Base-by-base conservation (phyloP, 371 early-diverging fungal species). In the Mucor ambiguus region DNA sequence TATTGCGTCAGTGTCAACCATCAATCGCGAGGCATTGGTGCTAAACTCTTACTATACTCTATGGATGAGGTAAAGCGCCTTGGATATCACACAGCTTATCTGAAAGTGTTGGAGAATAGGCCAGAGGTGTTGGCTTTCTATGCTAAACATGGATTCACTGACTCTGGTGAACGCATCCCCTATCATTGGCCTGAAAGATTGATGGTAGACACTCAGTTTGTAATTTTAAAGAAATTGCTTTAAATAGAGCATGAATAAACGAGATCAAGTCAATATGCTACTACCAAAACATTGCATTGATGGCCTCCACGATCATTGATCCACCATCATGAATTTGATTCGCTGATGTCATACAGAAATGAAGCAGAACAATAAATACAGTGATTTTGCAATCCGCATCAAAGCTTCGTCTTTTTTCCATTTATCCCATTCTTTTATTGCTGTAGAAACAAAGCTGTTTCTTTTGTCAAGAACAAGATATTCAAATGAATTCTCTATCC, bases 21-120 rank as follows among this genome's bases (percentile, higher is more conserved):
- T 35, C 86, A 87, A 69, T 84, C 85, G 4, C 69, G 80, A 12
- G 87, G 87, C 26, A 82, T 85, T 43, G 87, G 87, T 22, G 80
- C 82, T 55, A 77, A 77, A 46, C 72, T 87, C 1, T 60, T 87
- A n/a, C 78, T 81, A 28, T 66, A 73, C 22, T 79, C 80, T 1
- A 58, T 84, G 60, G 63, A 58, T 2, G 67, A 80, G 26, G 80
- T 80, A 70, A 74, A 72, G 22, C 14, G 6, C 6, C 67, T 81
- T 54, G 72, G 79, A 2, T 79, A 72, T 37, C 56, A 66, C 3
- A 71, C 73, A 28, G 83, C 79, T 18, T 49, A 72, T 3, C 74
- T 85, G 18, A 82, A 81, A 67, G 87, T 85, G 0, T 67, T 87
- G 5, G 75, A 80, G 57, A 79, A 79, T 54, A 72, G 87, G 49